These are phyloP conservation scores for Beauveria asiatica DNA, from an alignment of 2,329 filamentous ascomycete species.

Conservation along the genomic window DNA sequence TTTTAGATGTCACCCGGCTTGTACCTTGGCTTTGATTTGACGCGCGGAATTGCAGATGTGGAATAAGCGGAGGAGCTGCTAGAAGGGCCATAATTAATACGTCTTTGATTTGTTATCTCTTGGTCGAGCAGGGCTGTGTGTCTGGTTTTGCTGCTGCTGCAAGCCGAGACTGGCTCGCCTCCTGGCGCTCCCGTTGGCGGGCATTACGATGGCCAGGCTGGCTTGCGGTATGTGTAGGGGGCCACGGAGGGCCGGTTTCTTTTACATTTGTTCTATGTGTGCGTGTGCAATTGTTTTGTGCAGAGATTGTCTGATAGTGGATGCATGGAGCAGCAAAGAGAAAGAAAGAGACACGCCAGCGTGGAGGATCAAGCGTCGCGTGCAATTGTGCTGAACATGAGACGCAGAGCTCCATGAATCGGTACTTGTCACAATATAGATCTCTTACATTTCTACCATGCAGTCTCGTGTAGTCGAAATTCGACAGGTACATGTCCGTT, in stretches of 20 bases:
- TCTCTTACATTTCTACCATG: slow-evolving; percentile 10
- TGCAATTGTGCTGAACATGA: background rate
- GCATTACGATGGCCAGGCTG: background rate
- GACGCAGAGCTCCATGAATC: background rate
- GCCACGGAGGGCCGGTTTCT: slow-evolving; percentile 4
- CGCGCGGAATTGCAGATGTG: slow-evolving; percentile 6
- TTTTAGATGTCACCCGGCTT: slow-evolving; percentile 29
- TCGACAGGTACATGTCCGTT: background rate
- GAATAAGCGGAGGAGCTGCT: slow-evolving; percentile 9
- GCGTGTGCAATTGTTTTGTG: background rate
- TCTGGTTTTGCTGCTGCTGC: slow-evolving; percentile 1
- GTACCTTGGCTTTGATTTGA: slow-evolving; percentile 18
- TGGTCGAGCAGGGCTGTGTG: background rate
- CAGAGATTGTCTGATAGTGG: slow-evolving; percentile 4
- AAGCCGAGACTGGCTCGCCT: background rate
- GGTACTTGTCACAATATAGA: slow-evolving; percentile 5
- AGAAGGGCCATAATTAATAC: slow-evolving; percentile 11
- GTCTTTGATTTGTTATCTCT: slow-evolving; percentile 11
- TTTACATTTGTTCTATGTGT: slow-evolving; percentile 1
- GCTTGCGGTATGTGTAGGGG: slow-evolving; percentile 1
- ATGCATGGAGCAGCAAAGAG: slow-evolving; percentile 6
- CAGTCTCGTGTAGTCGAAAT: background rate
- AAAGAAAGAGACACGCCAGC: slow-evolving; percentile 1
- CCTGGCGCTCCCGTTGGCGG: background rate
- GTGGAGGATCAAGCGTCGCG: background rate